phyloP scores from a whole-genome alignment of 2,329 filamentous ascomycete species.

The Trichoderma sp. region DNA sequence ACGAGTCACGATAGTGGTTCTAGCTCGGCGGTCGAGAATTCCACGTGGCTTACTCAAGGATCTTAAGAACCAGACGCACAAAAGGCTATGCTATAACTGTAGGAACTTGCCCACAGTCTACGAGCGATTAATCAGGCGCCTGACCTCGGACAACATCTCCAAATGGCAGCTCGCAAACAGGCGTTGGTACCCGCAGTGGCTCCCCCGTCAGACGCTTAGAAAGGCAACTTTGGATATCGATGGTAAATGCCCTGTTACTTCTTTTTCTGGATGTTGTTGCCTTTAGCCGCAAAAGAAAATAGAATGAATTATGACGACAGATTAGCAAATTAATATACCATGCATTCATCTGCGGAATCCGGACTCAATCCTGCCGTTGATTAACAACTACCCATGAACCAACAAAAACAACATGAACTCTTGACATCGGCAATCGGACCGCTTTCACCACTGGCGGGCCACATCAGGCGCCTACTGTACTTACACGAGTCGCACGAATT shows the following conservation, averaged over 20 bases:
- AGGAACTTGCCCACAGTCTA: background rate
- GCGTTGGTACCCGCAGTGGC: background rate
- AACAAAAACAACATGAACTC: background rate
- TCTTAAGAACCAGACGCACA: background rate
- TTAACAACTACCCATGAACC: background rate
- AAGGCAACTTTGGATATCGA: background rate
- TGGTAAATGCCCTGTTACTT: background rate
- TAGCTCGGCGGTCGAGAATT: background rate
- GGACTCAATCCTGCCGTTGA: background rate
- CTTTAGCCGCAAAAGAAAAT: background rate
- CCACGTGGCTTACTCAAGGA: background rate
- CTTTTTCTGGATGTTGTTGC: background rate
- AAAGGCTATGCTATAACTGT: background rate
- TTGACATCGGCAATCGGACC: background rate
- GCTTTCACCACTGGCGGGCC: background rate
- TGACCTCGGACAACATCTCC: constrained; percentile 5
- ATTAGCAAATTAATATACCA: background rate
- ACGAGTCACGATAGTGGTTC: background rate
- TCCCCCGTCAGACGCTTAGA: background rate
- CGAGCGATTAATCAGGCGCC: background rate
- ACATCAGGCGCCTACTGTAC: background rate
- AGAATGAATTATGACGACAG: background rate
- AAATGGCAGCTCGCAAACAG: background rate
- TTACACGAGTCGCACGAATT: background rate
- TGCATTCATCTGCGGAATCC: background rate